These are phyloP conservation scores for Fusarium phyllophilum DNA, from an alignment of 2,329 filamentous ascomycete genomes.

Conservation along the genomic window DNA sequence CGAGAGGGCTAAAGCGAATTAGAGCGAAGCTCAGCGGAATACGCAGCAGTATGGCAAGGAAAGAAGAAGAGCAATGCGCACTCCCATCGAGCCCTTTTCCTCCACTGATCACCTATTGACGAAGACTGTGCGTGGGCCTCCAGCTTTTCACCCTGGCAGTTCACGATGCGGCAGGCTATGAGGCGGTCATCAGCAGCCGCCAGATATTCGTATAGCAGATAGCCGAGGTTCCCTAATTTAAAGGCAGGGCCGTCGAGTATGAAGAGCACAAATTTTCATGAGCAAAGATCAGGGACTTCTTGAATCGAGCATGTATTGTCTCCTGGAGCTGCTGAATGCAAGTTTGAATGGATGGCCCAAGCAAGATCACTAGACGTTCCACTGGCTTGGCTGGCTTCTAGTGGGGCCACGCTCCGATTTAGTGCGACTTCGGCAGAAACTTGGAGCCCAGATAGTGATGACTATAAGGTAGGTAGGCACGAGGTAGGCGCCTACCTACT, in stretches of 20 bases:
- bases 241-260: neutral
- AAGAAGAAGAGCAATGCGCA: conserved; percentile 37
- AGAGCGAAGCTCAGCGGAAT: conserved; percentile 20
- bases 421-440: conserved; percentile 26
- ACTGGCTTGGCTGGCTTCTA: conserved; percentile 8
- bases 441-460: neutral
- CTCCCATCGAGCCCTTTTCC: conserved; percentile 46
- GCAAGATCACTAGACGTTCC: conserved; percentile 5
- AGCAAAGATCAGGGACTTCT: neutral
- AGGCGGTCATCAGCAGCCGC: conserved; percentile 21
- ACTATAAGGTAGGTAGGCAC: neutral
- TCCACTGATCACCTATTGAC: conserved; percentile 33
- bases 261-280: neutral
- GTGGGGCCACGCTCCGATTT: conserved; percentile 36
- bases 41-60: neutral
- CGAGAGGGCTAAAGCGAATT: conserved; percentile 43
- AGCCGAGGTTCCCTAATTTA: neutral
- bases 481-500: neutral
- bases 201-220: conserved; percentile 1
- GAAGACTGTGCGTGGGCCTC: conserved; percentile 40
- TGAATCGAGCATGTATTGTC: neutral
- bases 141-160: conserved; percentile 42
- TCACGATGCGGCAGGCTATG: conserved; percentile 30
- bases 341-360: conserved; percentile 1
- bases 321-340: conserved; percentile 1